These are phyloP conservation scores for Sclerotinia subarctica DNA, from an alignment of 2,329 filamentous ascomycete genomes.

Conservation along the genomic window DNA sequence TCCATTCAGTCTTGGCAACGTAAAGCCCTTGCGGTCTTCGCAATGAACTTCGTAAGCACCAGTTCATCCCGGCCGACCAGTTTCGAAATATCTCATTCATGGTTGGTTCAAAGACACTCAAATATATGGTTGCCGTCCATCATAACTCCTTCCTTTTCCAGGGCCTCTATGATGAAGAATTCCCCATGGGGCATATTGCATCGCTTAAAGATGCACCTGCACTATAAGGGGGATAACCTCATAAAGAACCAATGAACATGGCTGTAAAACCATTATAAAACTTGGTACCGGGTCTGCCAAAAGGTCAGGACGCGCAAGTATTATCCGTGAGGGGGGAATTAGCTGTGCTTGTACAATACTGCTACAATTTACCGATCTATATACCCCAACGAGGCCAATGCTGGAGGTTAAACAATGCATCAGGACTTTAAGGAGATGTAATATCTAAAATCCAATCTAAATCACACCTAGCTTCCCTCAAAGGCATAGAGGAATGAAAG, in stretches of 20 bases:
- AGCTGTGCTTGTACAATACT: not conserved
- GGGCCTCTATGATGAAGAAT: not conserved
- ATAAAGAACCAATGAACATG: not conserved
- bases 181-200: not conserved
- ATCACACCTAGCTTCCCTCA: not conserved
- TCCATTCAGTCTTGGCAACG: not conserved
- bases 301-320: not conserved
- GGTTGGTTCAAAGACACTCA: not conserved
- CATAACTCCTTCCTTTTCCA: not conserved
- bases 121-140: not conserved
- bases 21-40: not conserved
- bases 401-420: not conserved
- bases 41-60: conserved; percentile 16
- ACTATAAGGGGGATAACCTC: not conserved
- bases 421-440: not conserved
- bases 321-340: not conserved
- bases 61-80: not conserved
- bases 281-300: not conserved
- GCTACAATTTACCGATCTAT: not conserved
- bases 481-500: not conserved
- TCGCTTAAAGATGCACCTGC: not conserved
- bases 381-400: no score
- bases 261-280: not conserved
- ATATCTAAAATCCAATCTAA: not conserved
- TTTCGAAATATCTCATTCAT: not conserved